A percentile compares a stretch with the other conserved stretches of the same genome.
Conservation (phyloP, 1,284 basidiomycete genomes). For the Ustilago trichophora region DNA sequence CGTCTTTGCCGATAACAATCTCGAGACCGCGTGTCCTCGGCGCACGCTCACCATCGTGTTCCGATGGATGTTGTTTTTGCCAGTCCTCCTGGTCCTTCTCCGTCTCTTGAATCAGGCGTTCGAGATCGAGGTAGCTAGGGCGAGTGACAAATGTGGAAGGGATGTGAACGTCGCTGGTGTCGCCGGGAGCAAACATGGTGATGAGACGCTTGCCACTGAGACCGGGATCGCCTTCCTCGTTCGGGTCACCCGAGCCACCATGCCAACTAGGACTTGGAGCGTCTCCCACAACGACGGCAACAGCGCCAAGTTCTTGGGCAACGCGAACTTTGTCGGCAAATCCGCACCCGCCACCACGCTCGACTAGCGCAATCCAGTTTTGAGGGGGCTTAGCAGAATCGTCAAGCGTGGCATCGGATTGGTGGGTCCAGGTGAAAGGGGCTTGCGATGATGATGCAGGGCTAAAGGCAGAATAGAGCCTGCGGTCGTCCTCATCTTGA, state of each 20-base stretch:
- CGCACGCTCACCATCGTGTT: slow-evolving; percentile 7
- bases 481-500: slow-evolving; percentile 41
- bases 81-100: slow-evolving; percentile 47
- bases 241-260: slow-evolving; percentile 44
- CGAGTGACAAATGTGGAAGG: slow-evolving; percentile 64
- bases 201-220: slow-evolving; percentile 54
- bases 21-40: slow-evolving; percentile 45
- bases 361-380: slow-evolving; percentile 64
- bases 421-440: slow-evolving; percentile 22
- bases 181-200: slow-evolving; percentile 63
- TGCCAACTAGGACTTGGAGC: slow-evolving; percentile 41
- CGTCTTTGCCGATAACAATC: slow-evolving; percentile 60
- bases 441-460: slow-evolving; percentile 12
- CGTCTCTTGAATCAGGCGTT: slow-evolving; percentile 55
- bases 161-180: slow-evolving; percentile 60
- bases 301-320: slow-evolving; percentile 61
- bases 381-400: slow-evolving; percentile 36
- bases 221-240: slow-evolving; percentile 52
- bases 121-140: slow-evolving; percentile 61
- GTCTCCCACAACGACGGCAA: slow-evolving; percentile 65
- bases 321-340: slow-evolving; percentile 63
- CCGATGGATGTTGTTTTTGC: slow-evolving; percentile 20
- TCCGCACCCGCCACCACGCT: slow-evolving; percentile 59
- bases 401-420: neutral
- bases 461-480: slow-evolving; percentile 26